A percentile compares a stretch with the other conserved stretches of the same genome.
phyloP scores from a whole-genome alignment of 1,284 basidiomycete genomes.

The Puccinia polysora region DNA sequence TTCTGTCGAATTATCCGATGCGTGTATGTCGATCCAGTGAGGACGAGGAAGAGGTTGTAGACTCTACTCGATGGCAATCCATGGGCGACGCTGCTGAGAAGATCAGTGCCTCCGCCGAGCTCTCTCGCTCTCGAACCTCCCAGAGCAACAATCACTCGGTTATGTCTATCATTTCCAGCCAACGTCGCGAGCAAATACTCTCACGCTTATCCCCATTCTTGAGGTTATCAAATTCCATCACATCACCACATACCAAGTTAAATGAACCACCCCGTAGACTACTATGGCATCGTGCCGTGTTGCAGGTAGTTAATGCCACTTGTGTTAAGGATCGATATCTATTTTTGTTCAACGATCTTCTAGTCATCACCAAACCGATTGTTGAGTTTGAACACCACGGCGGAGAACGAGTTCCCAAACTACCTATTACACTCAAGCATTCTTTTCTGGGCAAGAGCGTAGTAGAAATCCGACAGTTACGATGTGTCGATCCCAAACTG shows the following conservation, averaged over 20 bases:
- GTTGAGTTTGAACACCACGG: conserved; percentile 61
- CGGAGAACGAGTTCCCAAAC: conserved; percentile 57
- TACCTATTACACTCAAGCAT: conserved; percentile 68
- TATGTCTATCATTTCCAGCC: conserved; percentile 13
- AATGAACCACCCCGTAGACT: conserved; percentile 82
- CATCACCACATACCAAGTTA: conserved; percentile 63
- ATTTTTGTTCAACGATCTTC: conserved; percentile 88
- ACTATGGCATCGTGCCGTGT: conserved; percentile 73
- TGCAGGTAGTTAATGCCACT: conserved; percentile 88
- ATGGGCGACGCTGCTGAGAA: conserved; percentile 24
- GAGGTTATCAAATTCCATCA: conserved; percentile 56
- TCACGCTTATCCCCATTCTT: conserved; percentile 58
- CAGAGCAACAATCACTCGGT: conserved; percentile 15
- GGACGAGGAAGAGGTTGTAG: conserved; percentile 21
- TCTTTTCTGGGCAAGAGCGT: conserved; percentile 83
- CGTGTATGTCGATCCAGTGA: not conserved
- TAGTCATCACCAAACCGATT: conserved; percentile 67
- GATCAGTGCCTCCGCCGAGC: not conserved
- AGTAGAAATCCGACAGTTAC: conserved; percentile 68
- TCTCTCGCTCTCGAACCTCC: conserved; percentile 20
- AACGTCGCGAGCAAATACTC: conserved; percentile 48
- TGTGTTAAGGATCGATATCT: conserved; percentile 94
- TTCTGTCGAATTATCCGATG: not conserved
- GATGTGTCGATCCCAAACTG: conserved; percentile 51
- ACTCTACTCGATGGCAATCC: conserved; percentile 21